A percentile compares a stretch with the other conserved stretches of the same genome.
Conservation (phyloP, 2,329 filamentous ascomycete species). For the Neurospora crassa region DNA sequence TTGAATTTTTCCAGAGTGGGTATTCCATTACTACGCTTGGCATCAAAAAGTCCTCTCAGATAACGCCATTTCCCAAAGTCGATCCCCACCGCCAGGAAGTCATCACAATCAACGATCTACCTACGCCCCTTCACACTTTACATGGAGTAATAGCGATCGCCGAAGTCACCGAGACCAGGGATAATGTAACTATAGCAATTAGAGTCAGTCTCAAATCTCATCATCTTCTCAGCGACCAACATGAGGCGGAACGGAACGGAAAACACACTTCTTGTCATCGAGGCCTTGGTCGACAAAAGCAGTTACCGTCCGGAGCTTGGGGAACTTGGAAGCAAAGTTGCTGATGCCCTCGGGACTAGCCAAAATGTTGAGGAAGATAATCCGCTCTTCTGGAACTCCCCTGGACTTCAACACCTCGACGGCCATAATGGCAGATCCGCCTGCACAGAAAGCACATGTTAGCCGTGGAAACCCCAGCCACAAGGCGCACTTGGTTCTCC, state of each 20-base stretch:
- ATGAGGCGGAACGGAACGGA: background rate
- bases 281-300: slow-evolving; percentile 92
- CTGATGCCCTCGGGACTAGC: slow-evolving; percentile 89
- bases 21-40: background rate
- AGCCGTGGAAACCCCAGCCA: slow-evolving; percentile 2
- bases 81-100: background rate
- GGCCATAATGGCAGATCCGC: slow-evolving; percentile 93
- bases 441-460: slow-evolving; percentile 32
- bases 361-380: slow-evolving; percentile 93
- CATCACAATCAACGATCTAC: background rate
- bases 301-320: slow-evolving; percentile 82
- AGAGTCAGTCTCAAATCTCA: slow-evolving; percentile 4
- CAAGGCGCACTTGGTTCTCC: background rate
- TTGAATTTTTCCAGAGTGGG: background rate
- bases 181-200: slow-evolving; percentile 69
- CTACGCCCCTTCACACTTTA: slow-evolving; percentile 29
- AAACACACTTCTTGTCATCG: slow-evolving; percentile 80
- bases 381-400: slow-evolving; percentile 89
- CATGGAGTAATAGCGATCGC: slow-evolving; percentile 90
- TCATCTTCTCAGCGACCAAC: background rate
- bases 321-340: slow-evolving; percentile 83
- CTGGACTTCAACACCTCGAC: slow-evolving; percentile 84
- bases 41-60: background rate
- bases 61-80: background rate
- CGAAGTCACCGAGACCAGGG: slow-evolving; percentile 89